Conservation (phyloP, 768 basidiomycete genomes). For the Suillus bovinus region DNA sequence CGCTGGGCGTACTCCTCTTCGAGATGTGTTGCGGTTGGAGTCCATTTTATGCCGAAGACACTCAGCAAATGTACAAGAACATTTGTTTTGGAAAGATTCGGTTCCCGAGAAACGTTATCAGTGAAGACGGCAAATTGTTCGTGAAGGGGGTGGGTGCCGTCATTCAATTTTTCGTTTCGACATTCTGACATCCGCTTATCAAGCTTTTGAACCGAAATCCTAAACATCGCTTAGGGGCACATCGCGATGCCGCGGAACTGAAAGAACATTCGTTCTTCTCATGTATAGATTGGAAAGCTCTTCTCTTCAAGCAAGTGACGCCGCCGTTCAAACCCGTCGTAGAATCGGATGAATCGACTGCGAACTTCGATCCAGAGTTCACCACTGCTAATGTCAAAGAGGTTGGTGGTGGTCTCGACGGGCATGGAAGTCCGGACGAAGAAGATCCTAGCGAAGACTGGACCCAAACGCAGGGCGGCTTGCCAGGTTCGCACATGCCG, state of each 20-base stretch:
- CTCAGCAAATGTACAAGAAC: constrained; percentile 99
- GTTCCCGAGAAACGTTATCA: constrained; percentile 95
- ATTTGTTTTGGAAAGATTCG: constrained; percentile 99
- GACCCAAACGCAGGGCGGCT: constrained; percentile 43
- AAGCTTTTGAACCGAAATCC: constrained; percentile 98
- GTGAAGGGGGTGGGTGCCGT: constrained; percentile 86
- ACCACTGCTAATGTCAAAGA: constrained; percentile 88
- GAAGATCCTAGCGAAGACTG: constrained; percentile 71
- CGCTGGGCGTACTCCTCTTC: constrained; percentile 90
- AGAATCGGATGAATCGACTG: constrained; percentile 97
- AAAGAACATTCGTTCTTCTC: constrained; percentile 96
- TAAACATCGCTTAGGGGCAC: constrained; percentile 93
- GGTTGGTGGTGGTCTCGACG: constrained; percentile 54
- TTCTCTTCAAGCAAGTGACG: constrained; percentile 85
- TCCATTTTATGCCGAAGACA: constrained; percentile 99
- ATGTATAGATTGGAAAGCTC: constrained; percentile 87
- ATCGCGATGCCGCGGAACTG: constrained; percentile 87
- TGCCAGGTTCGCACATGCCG: constrained; percentile 52
- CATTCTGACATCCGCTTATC: constrained; percentile 8
- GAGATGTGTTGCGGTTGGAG: constrained; percentile 99
- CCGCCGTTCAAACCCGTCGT: constrained; percentile 98
- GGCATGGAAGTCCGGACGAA: constrained; percentile 45
- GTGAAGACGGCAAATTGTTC: constrained; percentile 97
- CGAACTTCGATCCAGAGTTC: constrained; percentile 98
- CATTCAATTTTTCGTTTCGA: constrained; percentile 15